Base-by-base conservation (phyloP, 2,329 filamentous ascomycete species). In the Colletotrichum sp. region DNA sequence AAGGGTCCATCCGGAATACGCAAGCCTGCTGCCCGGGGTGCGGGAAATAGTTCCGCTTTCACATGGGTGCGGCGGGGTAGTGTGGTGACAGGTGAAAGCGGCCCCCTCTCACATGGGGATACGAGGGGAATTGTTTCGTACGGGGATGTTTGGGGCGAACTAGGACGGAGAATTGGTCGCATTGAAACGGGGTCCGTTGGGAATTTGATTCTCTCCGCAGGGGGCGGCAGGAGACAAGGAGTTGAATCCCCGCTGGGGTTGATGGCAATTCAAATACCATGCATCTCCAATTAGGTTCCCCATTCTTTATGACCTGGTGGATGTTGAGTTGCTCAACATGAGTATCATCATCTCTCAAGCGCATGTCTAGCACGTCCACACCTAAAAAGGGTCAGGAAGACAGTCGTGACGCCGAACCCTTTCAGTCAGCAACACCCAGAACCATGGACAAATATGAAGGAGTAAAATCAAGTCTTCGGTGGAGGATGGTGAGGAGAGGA, bases 41-140 rank as follows among this genome's bases (percentile, higher is more conserved):
- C 34, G 73, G 73, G 34, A 69, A 52, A 76, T 73, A 69, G 59
- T 73, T 68, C 70, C 73, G 73, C 64, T 44, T 19, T 25, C 19
- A 62, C 59, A 72, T 63, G 15, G 69, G 69, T 25, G 7, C 8
- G 25, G 55, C 69, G 62, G 63, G 62, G 27, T 52, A 27, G 6
- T 69, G 25, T 19, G n/a, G 52, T 61, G 52, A 22, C 36, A 52
- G 34, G 27, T 39, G 34, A 36, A 16, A 36, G 34, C 34, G 34
- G 15, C 27, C 12, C 27, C 12, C 22, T 32, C 44, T 52, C 44
- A 52, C 44, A 52, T 52, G 44, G 25, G 39, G 30, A 61, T 69
- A 68, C 22, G 27, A 64, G 32, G 30, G 61, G 61, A 39, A 64
- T 36, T 27, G 61, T 64, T 39, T 39, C 61, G n/a, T 36, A 32